Evolutionary conservation across 768 basidiomycete species (phyloP).

Genomic region (Podaxis sp.): DNA sequence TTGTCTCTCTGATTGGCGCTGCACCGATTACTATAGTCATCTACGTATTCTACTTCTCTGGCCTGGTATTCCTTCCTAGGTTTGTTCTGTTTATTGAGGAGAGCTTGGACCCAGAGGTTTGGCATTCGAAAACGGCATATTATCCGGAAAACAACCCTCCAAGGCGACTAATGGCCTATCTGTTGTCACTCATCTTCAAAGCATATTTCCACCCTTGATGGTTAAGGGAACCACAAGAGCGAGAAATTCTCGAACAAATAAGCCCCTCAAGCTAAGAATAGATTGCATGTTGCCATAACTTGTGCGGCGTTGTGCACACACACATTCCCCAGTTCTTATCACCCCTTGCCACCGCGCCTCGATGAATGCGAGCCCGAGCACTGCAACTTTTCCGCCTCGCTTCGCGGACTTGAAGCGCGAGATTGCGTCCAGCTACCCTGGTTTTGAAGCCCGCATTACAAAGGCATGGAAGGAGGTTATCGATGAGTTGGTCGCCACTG

Average conservation of each 20-base stretch:
- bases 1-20: no score
- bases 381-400: slow-evolving; percentile 35
- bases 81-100: no score
- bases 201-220: background rate
- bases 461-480: slow-evolving; percentile 58
- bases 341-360: background rate
- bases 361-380: background rate
- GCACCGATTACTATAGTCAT: no score
- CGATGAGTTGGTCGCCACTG: slow-evolving; percentile 40
- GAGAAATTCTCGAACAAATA: background rate
- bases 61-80: no score
- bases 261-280: background rate
- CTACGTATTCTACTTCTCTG: no score
- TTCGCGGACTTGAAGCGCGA: slow-evolving; percentile 55
- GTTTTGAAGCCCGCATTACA: slow-evolving; percentile 45
- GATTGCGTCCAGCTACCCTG: slow-evolving; percentile 47
- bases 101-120: no score
- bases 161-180: background rate
- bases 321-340: background rate
- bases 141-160: background rate
- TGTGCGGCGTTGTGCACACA: background rate
- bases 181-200: background rate
- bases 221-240: background rate
- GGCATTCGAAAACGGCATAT: no score
- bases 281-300: background rate